phyloP scores from a whole-genome alignment of 2,329 filamentous ascomycete genomes.

The Ceratocystis diversiconidia region DNA sequence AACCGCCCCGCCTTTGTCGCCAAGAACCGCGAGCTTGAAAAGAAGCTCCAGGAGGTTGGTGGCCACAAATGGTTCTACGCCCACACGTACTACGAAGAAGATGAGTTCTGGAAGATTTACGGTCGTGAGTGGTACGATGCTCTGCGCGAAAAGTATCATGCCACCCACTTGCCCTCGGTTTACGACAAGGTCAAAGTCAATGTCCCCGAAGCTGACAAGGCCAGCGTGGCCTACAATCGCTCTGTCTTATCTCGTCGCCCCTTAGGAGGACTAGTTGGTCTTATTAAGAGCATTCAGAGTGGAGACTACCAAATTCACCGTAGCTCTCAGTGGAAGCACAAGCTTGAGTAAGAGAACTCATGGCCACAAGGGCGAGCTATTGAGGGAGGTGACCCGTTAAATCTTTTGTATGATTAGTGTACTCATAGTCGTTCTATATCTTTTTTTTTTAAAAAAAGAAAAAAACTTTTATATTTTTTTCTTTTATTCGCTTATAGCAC shows the following conservation, averaged over 20 bases:
- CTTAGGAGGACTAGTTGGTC: conserved; percentile 44
- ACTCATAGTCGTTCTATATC: not conserved
- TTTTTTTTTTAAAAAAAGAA: not conserved
- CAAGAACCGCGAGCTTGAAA: conserved; percentile 58
- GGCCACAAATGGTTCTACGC: conserved; percentile 83
- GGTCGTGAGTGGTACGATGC: conserved; percentile 44
- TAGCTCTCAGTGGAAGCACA: conserved; percentile 40
- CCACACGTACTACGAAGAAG: conserved; percentile 66
- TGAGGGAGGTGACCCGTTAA: not conserved
- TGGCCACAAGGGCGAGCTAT: not conserved
- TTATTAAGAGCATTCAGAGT: conserved; percentile 44
- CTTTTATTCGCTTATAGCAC: too few species aligned
- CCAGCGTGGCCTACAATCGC: conserved; percentile 28
- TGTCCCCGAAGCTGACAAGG: conserved; percentile 30
- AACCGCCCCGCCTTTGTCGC: conserved; percentile 45
- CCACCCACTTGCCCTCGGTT: conserved; percentile 47
- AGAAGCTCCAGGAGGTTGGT: conserved; percentile 51
- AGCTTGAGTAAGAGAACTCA: conserved; percentile 21
- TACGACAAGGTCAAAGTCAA: conserved; percentile 56
- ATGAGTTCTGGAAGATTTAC: conserved; percentile 55
- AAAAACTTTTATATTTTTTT: not conserved
- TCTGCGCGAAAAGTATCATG: conserved; percentile 48
- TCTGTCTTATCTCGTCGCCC: conserved; percentile 38
- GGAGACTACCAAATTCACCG: conserved; percentile 41
- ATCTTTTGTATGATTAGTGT: not conserved